A percentile compares a stretch with the other conserved stretches of the same genome.
Evolutionary conservation across 169 alveolate species (phyloP).

Genomic region (Plasmodium sp.): DNA sequence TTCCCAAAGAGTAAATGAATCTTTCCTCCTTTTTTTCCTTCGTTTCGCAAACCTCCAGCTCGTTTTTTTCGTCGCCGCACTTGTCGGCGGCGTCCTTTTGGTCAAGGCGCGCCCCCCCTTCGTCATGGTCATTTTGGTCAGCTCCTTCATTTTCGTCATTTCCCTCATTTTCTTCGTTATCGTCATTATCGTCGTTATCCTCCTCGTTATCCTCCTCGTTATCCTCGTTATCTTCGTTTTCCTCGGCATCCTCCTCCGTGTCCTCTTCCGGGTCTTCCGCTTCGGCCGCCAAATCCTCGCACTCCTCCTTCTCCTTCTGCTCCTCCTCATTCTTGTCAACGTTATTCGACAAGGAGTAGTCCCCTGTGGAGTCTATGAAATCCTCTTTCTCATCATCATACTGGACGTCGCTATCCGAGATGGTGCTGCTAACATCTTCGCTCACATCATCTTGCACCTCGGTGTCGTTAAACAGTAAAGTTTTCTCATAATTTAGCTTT

Average conservation of each 20-base stretch:
- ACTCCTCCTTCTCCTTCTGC: constrained; percentile 6
- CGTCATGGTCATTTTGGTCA: neutral
- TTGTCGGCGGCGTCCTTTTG: neutral
- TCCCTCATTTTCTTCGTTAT: constrained; percentile 11
- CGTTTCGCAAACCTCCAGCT: constrained; percentile 74
- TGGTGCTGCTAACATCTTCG: constrained; percentile 50
- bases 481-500: constrained; percentile 66
- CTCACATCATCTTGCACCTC: constrained; percentile 37
- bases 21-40: constrained; percentile 84
- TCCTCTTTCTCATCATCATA: constrained; percentile 14
- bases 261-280: constrained; percentile 34
- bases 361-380: constrained; percentile 6
- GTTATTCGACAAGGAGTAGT: constrained; percentile 13
- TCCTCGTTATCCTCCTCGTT: constrained; percentile 1
- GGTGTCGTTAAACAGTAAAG: constrained; percentile 51
- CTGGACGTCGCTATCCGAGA: constrained; percentile 45
- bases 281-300: constrained; percentile 4
- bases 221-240: constrained; percentile 2
- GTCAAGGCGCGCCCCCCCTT: constrained; percentile 40
- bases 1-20: constrained; percentile 88
- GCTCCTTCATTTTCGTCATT: neutral
- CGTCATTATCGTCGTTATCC: constrained; percentile 8
- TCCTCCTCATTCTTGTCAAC: constrained; percentile 19
- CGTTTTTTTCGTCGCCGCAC: constrained; percentile 44
- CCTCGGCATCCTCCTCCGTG: constrained; percentile 10